These are phyloP conservation scores for Botrytis fragariae DNA, from an alignment of 2,329 filamentous ascomycete genomes.

Conservation along the genomic window DNA sequence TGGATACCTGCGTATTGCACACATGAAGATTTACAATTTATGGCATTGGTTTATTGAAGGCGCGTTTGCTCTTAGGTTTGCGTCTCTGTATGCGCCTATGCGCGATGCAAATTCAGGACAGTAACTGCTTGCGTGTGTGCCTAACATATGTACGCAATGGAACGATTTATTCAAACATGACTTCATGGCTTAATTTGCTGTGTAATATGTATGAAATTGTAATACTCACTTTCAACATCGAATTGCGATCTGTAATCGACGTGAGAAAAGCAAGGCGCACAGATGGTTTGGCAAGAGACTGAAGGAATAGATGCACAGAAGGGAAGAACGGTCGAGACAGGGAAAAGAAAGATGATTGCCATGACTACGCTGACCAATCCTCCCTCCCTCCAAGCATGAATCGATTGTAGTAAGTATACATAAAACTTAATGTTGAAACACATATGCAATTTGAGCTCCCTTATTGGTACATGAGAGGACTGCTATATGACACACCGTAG, in stretches of 20 bases:
- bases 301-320: neutral
- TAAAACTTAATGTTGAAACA: neutral
- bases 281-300: neutral
- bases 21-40: neutral
- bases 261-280: neutral
- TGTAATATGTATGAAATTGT: neutral
- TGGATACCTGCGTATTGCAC: neutral
- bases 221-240: too few relatives aligned
- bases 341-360: neutral
- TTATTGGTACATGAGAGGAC: neutral
- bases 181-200: neutral
- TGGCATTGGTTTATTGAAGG: too few relatives aligned
- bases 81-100: neutral
- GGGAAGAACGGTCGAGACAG: neutral
- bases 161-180: neutral
- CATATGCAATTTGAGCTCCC: neutral
- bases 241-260: neutral
- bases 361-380: neutral
- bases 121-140: neutral
- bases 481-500: neutral
- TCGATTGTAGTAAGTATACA: neutral
- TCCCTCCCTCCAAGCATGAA: neutral
- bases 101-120: neutral
- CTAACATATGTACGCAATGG: neutral
- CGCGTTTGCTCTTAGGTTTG: neutral